Evolutionary conservation across 2,329 filamentous ascomycete species (phyloP).

Genomic region (Ascochyta fabae): DNA sequence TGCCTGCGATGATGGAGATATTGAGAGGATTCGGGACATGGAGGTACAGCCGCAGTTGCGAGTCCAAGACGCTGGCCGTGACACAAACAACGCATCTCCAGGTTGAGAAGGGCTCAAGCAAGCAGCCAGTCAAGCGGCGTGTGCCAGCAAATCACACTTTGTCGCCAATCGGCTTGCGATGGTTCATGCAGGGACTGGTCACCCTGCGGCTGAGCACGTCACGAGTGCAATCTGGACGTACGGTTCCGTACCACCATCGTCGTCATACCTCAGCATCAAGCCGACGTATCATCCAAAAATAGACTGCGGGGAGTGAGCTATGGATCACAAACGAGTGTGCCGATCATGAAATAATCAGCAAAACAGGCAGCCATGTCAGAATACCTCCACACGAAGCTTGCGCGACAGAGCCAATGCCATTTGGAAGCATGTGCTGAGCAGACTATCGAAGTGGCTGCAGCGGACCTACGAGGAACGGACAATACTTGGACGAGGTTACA

Average conservation of each 20-base stretch:
- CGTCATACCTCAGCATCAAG: background rate
- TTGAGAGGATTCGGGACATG: background rate
- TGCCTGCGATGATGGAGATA: conserved; percentile 2
- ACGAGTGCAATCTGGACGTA: background rate
- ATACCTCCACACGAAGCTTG: background rate
- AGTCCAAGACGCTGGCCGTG: too few relatives aligned
- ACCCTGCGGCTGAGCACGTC: conserved; percentile 1
- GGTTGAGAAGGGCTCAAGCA: background rate
- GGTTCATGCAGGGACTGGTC: background rate
- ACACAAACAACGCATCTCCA: background rate
- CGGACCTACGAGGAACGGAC: background rate
- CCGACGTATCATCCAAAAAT: background rate
- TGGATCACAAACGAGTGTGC: background rate
- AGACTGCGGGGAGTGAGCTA: background rate
- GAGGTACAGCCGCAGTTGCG: background rate
- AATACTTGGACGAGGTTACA: background rate
- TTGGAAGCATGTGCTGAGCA: background rate
- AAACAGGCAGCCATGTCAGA: too few relatives aligned
- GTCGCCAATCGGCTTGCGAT: background rate
- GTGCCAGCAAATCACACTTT: background rate
- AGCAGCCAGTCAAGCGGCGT: too few relatives aligned
- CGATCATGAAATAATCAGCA: background rate
- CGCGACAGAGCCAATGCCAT: background rate
- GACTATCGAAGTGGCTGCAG: background rate
- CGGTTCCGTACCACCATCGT: background rate